These are phyloP conservation scores for Beauveria rudraprayagi DNA, from an alignment of 2,329 filamentous ascomycete genomes.

Conservation along the genomic window DNA sequence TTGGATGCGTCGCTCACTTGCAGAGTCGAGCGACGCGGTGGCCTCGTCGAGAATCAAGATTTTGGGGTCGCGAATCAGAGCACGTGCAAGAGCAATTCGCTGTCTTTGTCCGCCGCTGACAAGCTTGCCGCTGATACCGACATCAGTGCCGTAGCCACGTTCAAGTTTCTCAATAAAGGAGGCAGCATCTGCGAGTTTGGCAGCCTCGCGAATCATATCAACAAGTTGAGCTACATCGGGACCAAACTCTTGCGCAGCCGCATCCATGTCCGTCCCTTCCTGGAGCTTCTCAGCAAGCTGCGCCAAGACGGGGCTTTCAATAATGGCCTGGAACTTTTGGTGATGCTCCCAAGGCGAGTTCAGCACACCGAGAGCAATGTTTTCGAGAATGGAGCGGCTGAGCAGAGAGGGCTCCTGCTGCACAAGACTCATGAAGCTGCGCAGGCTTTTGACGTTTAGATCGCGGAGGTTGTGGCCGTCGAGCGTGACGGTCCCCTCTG, in stretches of 20 bases:
- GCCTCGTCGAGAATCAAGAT: constrained; percentile 56
- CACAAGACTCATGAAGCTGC: constrained; percentile 35
- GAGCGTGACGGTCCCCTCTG: constrained; percentile 36
- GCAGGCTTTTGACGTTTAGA: constrained; percentile 37
- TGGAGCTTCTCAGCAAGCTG: constrained; percentile 45
- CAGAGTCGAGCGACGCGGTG: constrained; percentile 52
- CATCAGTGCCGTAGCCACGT: constrained; percentile 43
- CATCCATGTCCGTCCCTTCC: constrained; percentile 38
- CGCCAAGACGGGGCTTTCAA: constrained; percentile 41
- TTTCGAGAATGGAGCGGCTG: constrained; percentile 40
- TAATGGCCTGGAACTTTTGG: constrained; percentile 31
- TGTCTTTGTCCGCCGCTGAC: constrained; percentile 55
- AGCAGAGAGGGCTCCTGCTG: constrained; percentile 39
- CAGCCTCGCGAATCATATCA: constrained; percentile 39
- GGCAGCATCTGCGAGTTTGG: constrained; percentile 50
- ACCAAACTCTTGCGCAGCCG: constrained; percentile 35
- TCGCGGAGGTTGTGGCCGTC: constrained; percentile 40
- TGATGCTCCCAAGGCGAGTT: constrained; percentile 34
- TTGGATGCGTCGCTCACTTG: constrained; percentile 48
- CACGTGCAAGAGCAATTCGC: constrained; percentile 49
- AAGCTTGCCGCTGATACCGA: constrained; percentile 45
- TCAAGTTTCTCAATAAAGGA: constrained; percentile 47
- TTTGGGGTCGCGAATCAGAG: constrained; percentile 47
- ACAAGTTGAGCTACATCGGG: constrained; percentile 43
- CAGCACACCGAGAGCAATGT: constrained; percentile 42